Evolutionary conservation across 768 basidiomycete genomes (phyloP), one percentile per base, ranked within the genome.

Genomic region (Stropharia rugosoannulata): DNA sequence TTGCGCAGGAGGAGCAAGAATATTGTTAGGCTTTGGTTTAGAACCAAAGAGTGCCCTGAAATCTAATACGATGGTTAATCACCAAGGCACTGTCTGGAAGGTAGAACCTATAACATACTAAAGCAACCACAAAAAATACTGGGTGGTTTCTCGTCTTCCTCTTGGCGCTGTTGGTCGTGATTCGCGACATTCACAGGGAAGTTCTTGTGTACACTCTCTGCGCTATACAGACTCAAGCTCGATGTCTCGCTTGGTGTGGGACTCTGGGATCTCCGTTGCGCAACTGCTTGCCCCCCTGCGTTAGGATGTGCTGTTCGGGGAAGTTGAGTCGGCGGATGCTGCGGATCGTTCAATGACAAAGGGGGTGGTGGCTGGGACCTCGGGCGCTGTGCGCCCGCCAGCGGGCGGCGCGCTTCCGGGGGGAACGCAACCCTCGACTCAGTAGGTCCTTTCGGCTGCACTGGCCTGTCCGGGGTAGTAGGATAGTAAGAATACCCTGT

Each of bases 391-490:
- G 62, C 27, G 15, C 63, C 63, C 35, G 63, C 63, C 62, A 58
- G 63, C 63, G 63, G 63, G 56, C 63, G 63, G 52, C 59, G 60
- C 57, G 60, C 60, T 39, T 64, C 63, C 47, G 60, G 56, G 19
- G 60, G 58, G 41, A 59, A 59, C 32, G 55, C 37, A 16, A 63
- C 59, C 41, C 60, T 54, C 27, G 48, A 51, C 22, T 64, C 60
- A 4, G 58, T 25, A 3, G 56, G 51, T 27, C 58, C 63, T 51
- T 58, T 59, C 5, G 58, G 55, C 7, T 59, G 56, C 13, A 59
- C 38, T 2, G 54, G 51, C 25, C 58, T 50, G 22, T 58, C 57
- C 11, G 60, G 58, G 15, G 60, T 61, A 16, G 50, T 38, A 15
- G 60, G 58, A 22, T 61, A 50, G 19, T 37, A 56, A 6, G 49